Evolutionary conservation across 345 rosid species (phyloP), one percentile per base, ranked within the genome.

Genomic region (Hypericum perforatum): DNA sequence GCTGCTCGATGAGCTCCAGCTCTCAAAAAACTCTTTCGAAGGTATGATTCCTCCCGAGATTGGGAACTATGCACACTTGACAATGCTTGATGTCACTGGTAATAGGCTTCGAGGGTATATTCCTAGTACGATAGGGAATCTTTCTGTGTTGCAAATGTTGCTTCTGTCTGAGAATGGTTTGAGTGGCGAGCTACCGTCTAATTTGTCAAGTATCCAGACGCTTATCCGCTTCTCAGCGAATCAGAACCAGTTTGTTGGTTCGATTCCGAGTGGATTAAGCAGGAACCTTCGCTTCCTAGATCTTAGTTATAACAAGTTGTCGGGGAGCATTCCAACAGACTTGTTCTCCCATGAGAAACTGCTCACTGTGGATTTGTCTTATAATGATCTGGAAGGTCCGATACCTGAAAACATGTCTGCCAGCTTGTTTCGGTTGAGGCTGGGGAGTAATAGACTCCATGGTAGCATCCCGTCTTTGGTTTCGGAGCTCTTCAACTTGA

Each of bases 191-290:
- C 73, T 90, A 56, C 89, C 94, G 6, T 7, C 40, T 32, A 49
- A 41, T 47, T 56, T 89, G 58, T 65, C 78, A 44, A 53, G 41
- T 9, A 76, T 86, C 49, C 39, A 55, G 12, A 65, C 77, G 11
- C 63, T 90, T 44, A 9, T 49, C 7, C 62, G 88, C 15, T 90
- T 90, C 63, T 76, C 92, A 15, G 84, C 95, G 0, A 77, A 82
- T 42, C 75, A 57, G 39, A 85, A 89, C 63, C 2, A 0, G 8
- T 77, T 86, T 57, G 12, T 0, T 3, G 84, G 82, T 56, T 3
- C n/a, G 11, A 75, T 89, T 58, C 86, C 90, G 8, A 50, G 52
- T 39, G 72, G 66, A 56, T 61, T 82, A 58, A 78, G 86, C n/a
- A 73, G 9, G 11, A n/a, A 37, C 66, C 67, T 90, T 36, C 59